Evolutionary conservation across 2,329 filamentous ascomycete species (phyloP).

Genomic region (Neopestalotiopsis sp.): DNA sequence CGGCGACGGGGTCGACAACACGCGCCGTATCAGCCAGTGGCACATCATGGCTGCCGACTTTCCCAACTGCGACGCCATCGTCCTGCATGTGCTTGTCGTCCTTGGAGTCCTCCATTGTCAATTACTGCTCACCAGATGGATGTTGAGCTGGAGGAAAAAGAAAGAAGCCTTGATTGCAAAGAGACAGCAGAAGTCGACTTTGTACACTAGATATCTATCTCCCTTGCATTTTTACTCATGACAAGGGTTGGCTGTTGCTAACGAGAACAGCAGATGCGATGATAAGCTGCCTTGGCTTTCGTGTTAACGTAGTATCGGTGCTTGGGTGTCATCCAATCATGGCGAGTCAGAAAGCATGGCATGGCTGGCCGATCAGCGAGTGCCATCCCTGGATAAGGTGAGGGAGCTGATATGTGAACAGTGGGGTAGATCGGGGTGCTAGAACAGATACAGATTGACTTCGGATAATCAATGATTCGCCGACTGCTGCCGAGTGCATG

Average conservation of each 20-base stretch:
- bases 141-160: neutral
- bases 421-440: neutral
- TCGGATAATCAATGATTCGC: neutral
- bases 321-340: neutral
- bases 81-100: neutral
- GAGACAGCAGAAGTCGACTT: neutral
- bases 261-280: neutral
- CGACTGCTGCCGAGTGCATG: neutral
- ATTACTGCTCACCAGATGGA: neutral
- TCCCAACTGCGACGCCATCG: neutral
- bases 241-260: neutral
- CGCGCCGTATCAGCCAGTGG: neutral
- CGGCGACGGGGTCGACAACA: neutral
- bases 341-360: neutral
- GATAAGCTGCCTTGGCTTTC: neutral
- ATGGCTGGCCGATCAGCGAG: neutral
- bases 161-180: neutral
- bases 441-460: neutral
- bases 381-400: neutral
- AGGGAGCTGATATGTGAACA: neutral
- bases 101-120: neutral
- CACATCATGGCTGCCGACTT: neutral
- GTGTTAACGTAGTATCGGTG: neutral
- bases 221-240: neutral
- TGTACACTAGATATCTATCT: neutral